Percentiles rank a stretch among this genome's conserved stretches.
phyloP scores from a whole-genome alignment of 805 yeast genomes.

The Candida silvatica region DNA sequence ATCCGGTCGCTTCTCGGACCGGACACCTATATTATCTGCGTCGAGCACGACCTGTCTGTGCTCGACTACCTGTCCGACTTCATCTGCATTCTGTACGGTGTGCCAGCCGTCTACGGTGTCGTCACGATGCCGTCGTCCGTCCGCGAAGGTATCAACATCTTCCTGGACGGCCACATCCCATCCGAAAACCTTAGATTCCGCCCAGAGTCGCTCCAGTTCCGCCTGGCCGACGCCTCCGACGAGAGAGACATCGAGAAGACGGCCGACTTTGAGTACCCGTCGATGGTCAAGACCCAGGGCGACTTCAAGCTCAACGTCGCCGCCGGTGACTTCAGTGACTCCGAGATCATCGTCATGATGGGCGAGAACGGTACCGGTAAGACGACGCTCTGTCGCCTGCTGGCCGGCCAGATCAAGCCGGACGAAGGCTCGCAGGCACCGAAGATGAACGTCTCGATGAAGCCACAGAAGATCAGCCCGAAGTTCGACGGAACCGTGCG shows the following conservation, averaged over 20 bases:
- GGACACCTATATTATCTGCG: slow-evolving; percentile 84
- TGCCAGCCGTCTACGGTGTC: slow-evolving; percentile 97
- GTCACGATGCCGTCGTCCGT: slow-evolving; percentile 95
- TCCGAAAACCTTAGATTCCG: slow-evolving; percentile 96
- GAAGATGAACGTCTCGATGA: slow-evolving; percentile 88
- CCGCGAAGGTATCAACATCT: slow-evolving; percentile 98
- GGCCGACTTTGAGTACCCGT: slow-evolving; percentile 68
- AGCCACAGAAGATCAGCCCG: slow-evolving; percentile 99
- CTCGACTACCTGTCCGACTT: slow-evolving; percentile 95
- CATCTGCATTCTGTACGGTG: slow-evolving; percentile 95
- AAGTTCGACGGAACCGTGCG: slow-evolving; percentile 98
- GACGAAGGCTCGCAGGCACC: slow-evolving; percentile 79
- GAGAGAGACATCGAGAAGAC: slow-evolving; percentile 68
- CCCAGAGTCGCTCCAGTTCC: slow-evolving; percentile 89
- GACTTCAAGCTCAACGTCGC: slow-evolving; percentile 82
- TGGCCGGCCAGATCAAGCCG: slow-evolving; percentile 89
- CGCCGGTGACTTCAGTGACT: slow-evolving; percentile 87
- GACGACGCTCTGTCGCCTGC: slow-evolving; percentile 90
- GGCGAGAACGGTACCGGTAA: slow-evolving; percentile 99
- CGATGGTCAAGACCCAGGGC: slow-evolving; percentile 87
- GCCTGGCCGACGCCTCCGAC: slow-evolving; percentile 85
- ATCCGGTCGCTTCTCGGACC: slow-evolving; percentile 79
- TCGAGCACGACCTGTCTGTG: slow-evolving; percentile 97
- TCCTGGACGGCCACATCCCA: slow-evolving; percentile 96
- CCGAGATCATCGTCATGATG: slow-evolving; percentile 98